phyloP scores from a whole-genome alignment of 805 yeast genomes.

The Yarrowia sp. region DNA sequence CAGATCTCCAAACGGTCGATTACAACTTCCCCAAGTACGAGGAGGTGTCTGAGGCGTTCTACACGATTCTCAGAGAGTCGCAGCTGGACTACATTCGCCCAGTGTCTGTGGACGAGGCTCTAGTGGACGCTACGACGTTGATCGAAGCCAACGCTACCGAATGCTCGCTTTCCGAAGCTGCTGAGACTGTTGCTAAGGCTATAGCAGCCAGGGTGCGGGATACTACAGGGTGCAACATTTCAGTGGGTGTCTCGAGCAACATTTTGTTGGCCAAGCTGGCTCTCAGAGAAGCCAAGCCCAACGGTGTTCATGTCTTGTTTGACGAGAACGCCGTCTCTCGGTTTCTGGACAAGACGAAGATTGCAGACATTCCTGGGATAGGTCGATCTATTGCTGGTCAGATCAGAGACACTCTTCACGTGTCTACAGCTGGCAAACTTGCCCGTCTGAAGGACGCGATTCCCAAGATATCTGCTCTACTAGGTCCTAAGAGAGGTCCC shows the following conservation, averaged over 20 bases:
- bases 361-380: slow-evolving; percentile 45
- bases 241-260: slow-evolving; percentile 75
- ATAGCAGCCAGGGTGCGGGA: slow-evolving; percentile 46
- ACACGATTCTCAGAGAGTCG: slow-evolving; percentile 53
- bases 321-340: slow-evolving; percentile 30
- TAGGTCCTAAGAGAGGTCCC: slow-evolving; percentile 71
- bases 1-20: slow-evolving; percentile 58
- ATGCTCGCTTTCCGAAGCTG: slow-evolving; percentile 30
- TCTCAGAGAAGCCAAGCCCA: slow-evolving; percentile 72
- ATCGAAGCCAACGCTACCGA: slow-evolving; percentile 23
- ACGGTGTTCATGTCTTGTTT: slow-evolving; percentile 51
- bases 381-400: slow-evolving; percentile 47
- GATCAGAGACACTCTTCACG: slow-evolving; percentile 42
- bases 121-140: slow-evolving; percentile 58
- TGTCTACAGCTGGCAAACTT: slow-evolving; percentile 45
- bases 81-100: slow-evolving; percentile 57
- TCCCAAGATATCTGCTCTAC: slow-evolving; percentile 43
- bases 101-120: slow-evolving; percentile 87
- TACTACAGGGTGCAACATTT: slow-evolving; percentile 62
- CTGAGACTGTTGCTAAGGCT: slow-evolving; percentile 35
- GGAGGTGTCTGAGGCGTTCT: slow-evolving; percentile 59
- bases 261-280: slow-evolving; percentile 77
- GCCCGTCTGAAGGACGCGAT: slow-evolving; percentile 37
- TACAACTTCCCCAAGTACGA: slow-evolving; percentile 78
- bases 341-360: neutral